Conservation (phyloP, 495 filamentous ascomycete species). For the Neurospora sp. region DNA sequence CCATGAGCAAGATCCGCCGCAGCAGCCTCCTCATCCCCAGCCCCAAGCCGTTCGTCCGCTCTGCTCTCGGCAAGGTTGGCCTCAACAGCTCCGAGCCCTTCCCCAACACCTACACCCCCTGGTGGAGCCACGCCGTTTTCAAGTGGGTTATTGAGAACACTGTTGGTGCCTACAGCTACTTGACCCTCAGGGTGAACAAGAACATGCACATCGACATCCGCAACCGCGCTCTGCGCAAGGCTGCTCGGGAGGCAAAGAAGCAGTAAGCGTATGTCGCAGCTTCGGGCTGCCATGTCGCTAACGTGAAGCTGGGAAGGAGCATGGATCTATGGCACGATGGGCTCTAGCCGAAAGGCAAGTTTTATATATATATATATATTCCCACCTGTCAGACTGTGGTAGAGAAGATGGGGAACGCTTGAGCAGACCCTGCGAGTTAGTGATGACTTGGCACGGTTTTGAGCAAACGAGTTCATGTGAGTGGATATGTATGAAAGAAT, state of each 20-base stretch:
- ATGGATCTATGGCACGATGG: not conserved
- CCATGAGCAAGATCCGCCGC: constrained; percentile 90
- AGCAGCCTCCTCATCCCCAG: constrained; percentile 68
- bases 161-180: constrained; percentile 51
- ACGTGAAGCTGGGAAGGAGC: not conserved
- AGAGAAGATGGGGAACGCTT: not conserved
- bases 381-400: not conserved
- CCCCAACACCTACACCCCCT: constrained; percentile 78
- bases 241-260: constrained; percentile 71
- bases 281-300: not conserved
- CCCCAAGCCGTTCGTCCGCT: constrained; percentile 70
- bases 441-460: not conserved
- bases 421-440: not conserved
- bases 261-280: constrained; percentile 11
- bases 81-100: constrained; percentile 62
- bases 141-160: constrained; percentile 73
- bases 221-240: constrained; percentile 80
- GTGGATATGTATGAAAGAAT: not conserved
- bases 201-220: constrained; percentile 81
- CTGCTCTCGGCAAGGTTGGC: constrained; percentile 73
- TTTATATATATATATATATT: not conserved
- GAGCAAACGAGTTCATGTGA: not conserved
- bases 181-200: constrained; percentile 58
- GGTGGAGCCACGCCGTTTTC: constrained; percentile 83
- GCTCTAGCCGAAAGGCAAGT: not conserved